Evolutionary conservation across 305 asterid species (phyloP).

Genomic region (Fraxinus velutina): DNA sequence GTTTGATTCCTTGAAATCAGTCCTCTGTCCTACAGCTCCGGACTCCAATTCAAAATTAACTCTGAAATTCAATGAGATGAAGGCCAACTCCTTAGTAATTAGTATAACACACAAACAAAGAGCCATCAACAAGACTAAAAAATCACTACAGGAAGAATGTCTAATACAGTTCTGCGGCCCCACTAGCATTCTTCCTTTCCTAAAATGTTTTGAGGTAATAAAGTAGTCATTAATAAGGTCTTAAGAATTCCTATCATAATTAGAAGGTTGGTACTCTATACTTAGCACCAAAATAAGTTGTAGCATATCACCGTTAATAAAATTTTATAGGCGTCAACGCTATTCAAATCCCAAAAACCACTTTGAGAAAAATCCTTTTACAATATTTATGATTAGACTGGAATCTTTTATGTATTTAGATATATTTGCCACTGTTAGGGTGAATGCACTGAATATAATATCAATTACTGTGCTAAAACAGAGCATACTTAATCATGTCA

Average conservation of each 20-base stretch:
- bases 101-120: neutral
- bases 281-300: neutral
- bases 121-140: neutral
- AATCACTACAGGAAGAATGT: neutral
- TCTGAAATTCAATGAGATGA: slow-evolving; percentile 40
- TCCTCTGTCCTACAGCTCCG: slow-evolving; percentile 80
- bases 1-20: slow-evolving; percentile 90
- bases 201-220: neutral
- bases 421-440: neutral
- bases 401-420: neutral
- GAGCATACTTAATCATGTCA: neutral
- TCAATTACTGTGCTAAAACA: neutral
- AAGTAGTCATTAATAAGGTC: slow-evolving; percentile 2
- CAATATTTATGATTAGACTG: neutral
- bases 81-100: neutral
- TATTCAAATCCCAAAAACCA: slow-evolving; percentile 6
- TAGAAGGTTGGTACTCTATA: neutral
- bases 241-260: neutral
- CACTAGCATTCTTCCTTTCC: neutral
- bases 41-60: slow-evolving; percentile 90
- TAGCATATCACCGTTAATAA: neutral
- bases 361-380: neutral
- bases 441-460: neutral
- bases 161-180: neutral
- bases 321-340: neutral